phyloP scores from a whole-genome alignment of 345 rosid species.

The Sonneratia alba region DNA sequence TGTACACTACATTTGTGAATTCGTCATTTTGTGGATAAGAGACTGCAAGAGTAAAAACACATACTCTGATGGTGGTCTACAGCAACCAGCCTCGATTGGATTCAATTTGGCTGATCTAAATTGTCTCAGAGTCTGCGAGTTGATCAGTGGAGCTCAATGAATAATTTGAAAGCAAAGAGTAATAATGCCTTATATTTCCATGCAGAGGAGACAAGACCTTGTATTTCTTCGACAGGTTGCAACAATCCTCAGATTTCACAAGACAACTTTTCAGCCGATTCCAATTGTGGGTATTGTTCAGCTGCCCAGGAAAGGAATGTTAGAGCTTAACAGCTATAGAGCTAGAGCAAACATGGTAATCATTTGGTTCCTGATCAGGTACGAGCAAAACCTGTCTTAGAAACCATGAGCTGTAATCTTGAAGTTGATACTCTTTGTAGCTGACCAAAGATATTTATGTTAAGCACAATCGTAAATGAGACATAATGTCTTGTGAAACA shows the following conservation, averaged over 20 bases:
- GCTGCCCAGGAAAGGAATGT: constrained; percentile 29
- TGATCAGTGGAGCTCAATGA: constrained; percentile 11
- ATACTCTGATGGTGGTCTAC: constrained; percentile 89
- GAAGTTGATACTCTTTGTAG: constrained; percentile 90
- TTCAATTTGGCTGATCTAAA: constrained; percentile 61
- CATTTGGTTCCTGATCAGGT: not conserved
- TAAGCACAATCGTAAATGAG: constrained; percentile 1
- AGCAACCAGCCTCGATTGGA: constrained; percentile 92
- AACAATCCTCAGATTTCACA: constrained; percentile 75
- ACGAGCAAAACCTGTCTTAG: constrained; percentile 44
- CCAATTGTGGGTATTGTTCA: constrained; percentile 67
- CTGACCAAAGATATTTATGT: constrained; percentile 24
- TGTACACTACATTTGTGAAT: not conserved
- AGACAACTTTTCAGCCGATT: constrained; percentile 76
- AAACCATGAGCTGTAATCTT: constrained; percentile 92
- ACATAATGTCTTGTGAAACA: not conserved
- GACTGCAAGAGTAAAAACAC: constrained; percentile 1
- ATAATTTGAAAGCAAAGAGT: constrained; percentile 5
- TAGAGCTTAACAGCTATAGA: not conserved
- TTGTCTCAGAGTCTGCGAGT: constrained; percentile 51
- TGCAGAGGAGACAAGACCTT: constrained; percentile 33
- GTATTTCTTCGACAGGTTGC: constrained; percentile 49
- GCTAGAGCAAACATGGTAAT: not conserved
- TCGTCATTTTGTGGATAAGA: not conserved
- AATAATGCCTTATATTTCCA: not conserved